These are phyloP conservation scores for Clarireedia monteithiana DNA, from an alignment of 2,329 filamentous ascomycete species.

Conservation along the genomic window DNA sequence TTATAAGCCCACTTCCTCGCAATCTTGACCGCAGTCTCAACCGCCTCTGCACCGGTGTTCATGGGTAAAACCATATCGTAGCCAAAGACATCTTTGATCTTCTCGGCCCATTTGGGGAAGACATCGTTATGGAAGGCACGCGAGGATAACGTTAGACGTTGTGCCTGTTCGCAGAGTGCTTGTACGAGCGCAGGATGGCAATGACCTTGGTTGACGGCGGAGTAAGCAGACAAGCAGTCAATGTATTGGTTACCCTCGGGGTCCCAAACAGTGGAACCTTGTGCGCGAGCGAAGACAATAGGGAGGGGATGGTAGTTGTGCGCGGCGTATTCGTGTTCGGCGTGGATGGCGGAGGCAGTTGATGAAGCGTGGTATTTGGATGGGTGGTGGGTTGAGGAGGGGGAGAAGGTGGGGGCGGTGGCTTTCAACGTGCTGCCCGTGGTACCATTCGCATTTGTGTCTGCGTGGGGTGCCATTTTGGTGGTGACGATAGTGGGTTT, in stretches of 20 bases:
- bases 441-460: slow-evolving; percentile 23
- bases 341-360: slow-evolving; percentile 68
- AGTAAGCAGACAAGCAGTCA: slow-evolving; percentile 97
- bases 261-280: slow-evolving; percentile 89
- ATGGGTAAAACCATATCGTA: slow-evolving; percentile 98
- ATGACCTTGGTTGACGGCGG: slow-evolving; percentile 95
- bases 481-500: no score
- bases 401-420: slow-evolving; percentile 28
- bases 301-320: slow-evolving; percentile 99
- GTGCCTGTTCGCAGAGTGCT: slow-evolving; percentile 81
- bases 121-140: slow-evolving; percentile 98
- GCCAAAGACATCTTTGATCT: slow-evolving; percentile 79
- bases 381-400: slow-evolving; percentile 14
- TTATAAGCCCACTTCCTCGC: slow-evolving; percentile 98
- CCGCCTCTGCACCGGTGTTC: slow-evolving; percentile 95
- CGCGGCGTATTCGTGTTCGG: slow-evolving; percentile 78
- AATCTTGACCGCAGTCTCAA: slow-evolving; percentile 93
- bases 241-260: slow-evolving; percentile 93
- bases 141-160: slow-evolving; percentile 82
- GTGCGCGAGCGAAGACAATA: slow-evolving; percentile 81
- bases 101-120: slow-evolving; percentile 91
- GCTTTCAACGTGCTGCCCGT: slow-evolving; percentile 31
- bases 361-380: slow-evolving; percentile 64
- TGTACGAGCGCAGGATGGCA: slow-evolving; percentile 95
- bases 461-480: slow-evolving; percentile 52